Percentiles rank a stretch among this genome's conserved stretches.
Evolutionary conservation across 768 basidiomycete species (phyloP).

Genomic region (Arthromyces matolae): DNA sequence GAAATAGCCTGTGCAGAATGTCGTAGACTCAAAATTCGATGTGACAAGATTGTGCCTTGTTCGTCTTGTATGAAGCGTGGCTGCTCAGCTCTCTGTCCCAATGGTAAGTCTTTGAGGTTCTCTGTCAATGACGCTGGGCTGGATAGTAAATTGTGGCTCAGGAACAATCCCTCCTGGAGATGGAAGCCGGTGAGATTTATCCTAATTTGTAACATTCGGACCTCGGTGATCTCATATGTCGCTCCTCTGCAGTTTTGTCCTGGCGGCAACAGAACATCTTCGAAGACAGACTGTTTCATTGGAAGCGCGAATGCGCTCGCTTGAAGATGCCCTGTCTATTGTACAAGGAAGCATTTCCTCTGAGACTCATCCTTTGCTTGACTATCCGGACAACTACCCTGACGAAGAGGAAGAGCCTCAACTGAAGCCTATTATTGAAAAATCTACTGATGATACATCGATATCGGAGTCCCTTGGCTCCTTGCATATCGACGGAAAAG

Average conservation of each 20-base stretch:
- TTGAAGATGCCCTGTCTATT: constrained; percentile 54
- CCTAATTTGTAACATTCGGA: background rate
- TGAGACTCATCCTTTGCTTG: constrained; percentile 41
- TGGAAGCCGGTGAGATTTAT: constrained; percentile 41
- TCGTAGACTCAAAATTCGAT: constrained; percentile 40
- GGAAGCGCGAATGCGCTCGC: constrained; percentile 47
- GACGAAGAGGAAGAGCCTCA: constrained; percentile 29
- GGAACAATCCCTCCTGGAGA: constrained; percentile 53
- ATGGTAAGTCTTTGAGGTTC: constrained; percentile 38
- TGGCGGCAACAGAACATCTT: constrained; percentile 51
- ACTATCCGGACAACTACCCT: constrained; percentile 17
- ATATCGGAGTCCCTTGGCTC: constrained; percentile 38
- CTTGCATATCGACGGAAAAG: constrained; percentile 40
- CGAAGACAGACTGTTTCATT: constrained; percentile 41
- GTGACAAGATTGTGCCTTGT: constrained; percentile 38
- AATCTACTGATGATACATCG: constrained; percentile 22
- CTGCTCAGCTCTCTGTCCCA: constrained; percentile 48
- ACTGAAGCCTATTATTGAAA: constrained; percentile 26
- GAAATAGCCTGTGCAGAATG: constrained; percentile 45
- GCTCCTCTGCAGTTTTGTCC: constrained; percentile 45
- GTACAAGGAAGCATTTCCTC: constrained; percentile 36
- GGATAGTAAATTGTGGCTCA: too few relatives aligned
- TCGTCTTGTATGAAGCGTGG: constrained; percentile 52
- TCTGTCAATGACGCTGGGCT: too few relatives aligned
- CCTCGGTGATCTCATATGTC: background rate